Conservation (phyloP, 805 yeast genomes). For the Lipomyces mesembrius region DNA sequence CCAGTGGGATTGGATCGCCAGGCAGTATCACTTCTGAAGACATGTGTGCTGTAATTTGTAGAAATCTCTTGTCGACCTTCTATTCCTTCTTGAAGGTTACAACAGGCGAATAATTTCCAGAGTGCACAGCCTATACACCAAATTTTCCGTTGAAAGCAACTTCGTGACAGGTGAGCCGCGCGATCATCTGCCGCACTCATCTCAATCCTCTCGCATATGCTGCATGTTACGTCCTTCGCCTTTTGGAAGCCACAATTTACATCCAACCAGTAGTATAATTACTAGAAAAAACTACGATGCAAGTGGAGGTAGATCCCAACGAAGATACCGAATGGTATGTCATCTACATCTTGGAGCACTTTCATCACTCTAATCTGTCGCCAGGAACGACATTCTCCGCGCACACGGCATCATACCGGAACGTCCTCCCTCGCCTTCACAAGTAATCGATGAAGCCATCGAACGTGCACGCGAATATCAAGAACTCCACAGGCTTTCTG, state of each 20-base stretch:
- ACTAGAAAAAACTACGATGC: constrained; percentile 18
- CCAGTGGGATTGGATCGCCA: constrained; percentile 29
- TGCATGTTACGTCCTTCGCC: background rate
- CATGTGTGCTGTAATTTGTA: background rate
- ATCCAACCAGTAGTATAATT: background rate
- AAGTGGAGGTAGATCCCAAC: constrained; percentile 65
- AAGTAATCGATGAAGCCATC: constrained; percentile 81
- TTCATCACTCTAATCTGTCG: background rate
- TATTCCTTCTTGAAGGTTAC: background rate
- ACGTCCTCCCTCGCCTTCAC: constrained; percentile 86
- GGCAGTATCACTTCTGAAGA: constrained; percentile 22
- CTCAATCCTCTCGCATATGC: background rate
- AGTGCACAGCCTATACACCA: too few relatives aligned
- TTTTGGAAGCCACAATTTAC: background rate
- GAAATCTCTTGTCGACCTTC: background rate
- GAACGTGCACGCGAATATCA: constrained; percentile 80
- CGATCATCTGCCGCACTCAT: background rate
- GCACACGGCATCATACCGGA: constrained; percentile 91
- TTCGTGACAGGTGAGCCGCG: background rate
- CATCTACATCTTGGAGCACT: background rate
- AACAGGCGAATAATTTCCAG: background rate
- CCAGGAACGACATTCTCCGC: constrained; percentile 87
- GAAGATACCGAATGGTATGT: constrained; percentile 90
- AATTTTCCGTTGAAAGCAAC: background rate
- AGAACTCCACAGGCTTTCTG: constrained; percentile 61